Base-by-base conservation (phyloP, 2,329 filamentous ascomycete species). In the Monilinia polystroma region DNA sequence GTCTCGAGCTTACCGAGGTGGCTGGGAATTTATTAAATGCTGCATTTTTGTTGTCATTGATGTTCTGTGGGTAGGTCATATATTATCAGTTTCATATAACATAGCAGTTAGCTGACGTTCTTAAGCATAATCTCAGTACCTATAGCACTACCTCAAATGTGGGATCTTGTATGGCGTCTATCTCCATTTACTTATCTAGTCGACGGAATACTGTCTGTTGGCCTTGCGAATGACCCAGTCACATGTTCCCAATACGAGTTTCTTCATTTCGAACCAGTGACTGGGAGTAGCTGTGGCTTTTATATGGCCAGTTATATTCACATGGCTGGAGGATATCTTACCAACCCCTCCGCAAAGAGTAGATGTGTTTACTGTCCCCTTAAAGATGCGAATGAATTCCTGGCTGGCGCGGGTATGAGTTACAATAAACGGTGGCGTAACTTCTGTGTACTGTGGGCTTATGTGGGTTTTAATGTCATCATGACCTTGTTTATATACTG, bases 111-210 rank as follows among this genome's bases (percentile, higher is more conserved):
- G n/a, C 47, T 47, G 41, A 54, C 32, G n/a, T n/a, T 0, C 32
- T 12, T 18, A 73, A 82, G 89, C 82, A 89, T 95, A 60, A 84
- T 96, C 69, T 87, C 87, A 38, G 80, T 81, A 7, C 88, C 89
- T 0, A 77, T 79, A 3, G 77, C 79, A 2, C 83, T 94, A 45
- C 90, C 91, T 0, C 80, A 85, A 7, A 93, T 93, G 82, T 94
- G 91, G 90, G 87, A 89, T 72, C 92, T 92, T 81, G 91, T 93
- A 88, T 94, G 94, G 78, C 86, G 90, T 57, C 79, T 93, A 59
- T 92, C 89, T 0, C 92, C 93, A 0, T 90, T 97, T 65, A 93
- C 90, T 0, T 97, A 96, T 76, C 80, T 95, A 20, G 86, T 94
- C 35, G 84, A 84, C 12, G 90, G 88, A 29, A 87, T 96, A 80